phyloP scores from a whole-genome alignment of 176 grass and related monocot genomes.

The Microstegium vimineum region DNA sequence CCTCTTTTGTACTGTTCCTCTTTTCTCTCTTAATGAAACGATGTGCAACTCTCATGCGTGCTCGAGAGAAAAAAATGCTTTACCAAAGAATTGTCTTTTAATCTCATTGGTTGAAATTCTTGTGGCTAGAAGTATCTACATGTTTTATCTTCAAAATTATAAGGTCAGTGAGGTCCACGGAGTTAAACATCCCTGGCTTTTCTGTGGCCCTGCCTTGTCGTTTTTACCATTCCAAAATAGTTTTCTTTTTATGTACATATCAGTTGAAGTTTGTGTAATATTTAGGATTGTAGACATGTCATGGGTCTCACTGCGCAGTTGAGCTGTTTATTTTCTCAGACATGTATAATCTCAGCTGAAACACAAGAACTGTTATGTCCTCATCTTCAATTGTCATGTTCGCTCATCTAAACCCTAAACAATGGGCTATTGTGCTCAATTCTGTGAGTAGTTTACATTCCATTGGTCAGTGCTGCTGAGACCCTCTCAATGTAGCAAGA shows the following conservation, averaged over 20 bases:
- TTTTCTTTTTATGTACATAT: not conserved
- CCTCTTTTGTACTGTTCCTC: not conserved
- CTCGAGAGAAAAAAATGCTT: not conserved
- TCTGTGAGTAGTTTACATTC: not conserved
- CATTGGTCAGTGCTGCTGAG: not conserved
- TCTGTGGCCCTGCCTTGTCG: not conserved
- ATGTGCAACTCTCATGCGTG: not conserved
- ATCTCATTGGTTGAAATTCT: not conserved
- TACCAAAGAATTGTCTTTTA: not conserved
- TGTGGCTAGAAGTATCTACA: not conserved
- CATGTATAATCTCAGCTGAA: not conserved
- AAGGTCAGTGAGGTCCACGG: not conserved
- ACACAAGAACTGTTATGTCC: not conserved
- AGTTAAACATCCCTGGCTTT: conserved; percentile 9
- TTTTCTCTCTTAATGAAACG: not conserved
- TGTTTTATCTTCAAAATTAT: not conserved
- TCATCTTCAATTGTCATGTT: not conserved
- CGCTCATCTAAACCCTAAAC: not conserved
- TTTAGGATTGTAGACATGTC: not conserved
- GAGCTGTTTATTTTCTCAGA: not conserved
- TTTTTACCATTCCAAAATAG: not conserved
- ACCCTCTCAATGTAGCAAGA: not conserved
- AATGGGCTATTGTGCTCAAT: not conserved
- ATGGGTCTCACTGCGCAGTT: not conserved
- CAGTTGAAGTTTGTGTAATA: not conserved